These are phyloP conservation scores for Karstenula rhodostoma DNA, from an alignment of 2,329 filamentous ascomycete genomes.

Conservation along the genomic window DNA sequence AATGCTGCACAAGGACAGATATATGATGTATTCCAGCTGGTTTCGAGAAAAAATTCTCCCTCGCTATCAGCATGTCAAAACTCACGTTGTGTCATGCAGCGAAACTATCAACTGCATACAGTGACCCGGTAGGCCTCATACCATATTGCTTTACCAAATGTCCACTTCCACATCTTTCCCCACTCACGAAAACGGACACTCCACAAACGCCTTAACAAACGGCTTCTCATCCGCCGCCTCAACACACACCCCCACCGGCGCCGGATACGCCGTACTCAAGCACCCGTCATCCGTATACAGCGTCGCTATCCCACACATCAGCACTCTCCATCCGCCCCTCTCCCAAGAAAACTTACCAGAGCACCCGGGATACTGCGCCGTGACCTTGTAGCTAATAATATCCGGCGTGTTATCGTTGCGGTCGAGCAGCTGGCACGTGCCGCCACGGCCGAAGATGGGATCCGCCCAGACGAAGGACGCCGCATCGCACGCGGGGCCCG, in stretches of 20 bases:
- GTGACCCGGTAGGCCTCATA: too few species aligned
- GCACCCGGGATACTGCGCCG: conserved; percentile 18
- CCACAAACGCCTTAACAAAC: conserved; percentile 23
- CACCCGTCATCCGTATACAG: conserved; percentile 22
- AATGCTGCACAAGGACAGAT: too few species aligned
- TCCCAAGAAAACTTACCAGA: conserved; percentile 11
- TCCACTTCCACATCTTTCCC: too few species aligned
- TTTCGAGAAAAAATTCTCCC: too few species aligned
- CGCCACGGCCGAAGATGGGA: conserved; percentile 22
- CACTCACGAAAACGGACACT: conserved; percentile 22
- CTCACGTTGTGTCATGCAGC: too few species aligned
- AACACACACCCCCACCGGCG: conserved; percentile 18
- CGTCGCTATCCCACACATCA: conserved; percentile 7
- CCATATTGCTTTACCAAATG: too few species aligned
- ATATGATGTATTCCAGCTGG: too few species aligned
- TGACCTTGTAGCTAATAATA: conserved; percentile 22
- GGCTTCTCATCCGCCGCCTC: conserved; percentile 12
- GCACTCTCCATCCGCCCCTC: neutral
- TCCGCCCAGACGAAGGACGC: conserved; percentile 20
- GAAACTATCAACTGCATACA: too few species aligned
- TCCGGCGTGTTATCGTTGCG: conserved; percentile 26
- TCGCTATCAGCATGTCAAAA: too few species aligned
- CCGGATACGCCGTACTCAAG: conserved; percentile 19
- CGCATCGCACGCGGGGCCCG: conserved; percentile 12
- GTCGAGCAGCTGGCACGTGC: conserved; percentile 22